Base-by-base conservation (phyloP, 495 filamentous ascomycete genomes). In the Penicillium manginii region DNA sequence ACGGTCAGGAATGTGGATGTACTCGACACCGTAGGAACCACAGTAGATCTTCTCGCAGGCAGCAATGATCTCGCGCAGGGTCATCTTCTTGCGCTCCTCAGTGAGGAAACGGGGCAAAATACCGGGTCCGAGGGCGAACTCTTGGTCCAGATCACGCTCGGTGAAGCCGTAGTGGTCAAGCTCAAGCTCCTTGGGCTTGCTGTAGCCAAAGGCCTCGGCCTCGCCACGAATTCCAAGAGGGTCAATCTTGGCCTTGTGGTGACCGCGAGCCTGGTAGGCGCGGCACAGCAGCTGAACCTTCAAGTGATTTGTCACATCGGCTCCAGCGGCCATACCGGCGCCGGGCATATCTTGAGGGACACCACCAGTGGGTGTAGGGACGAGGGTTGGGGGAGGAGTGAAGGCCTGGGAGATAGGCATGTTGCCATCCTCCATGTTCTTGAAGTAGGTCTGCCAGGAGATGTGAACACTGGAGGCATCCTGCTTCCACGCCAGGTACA, bases 381-480 rank as follows among this genome's bases (percentile, higher is more conserved):
- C 86, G 55, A 98, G 82, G 50, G 88, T 97, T 6, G 94, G 94
- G 29, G 94, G 94, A 54, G 96, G 92, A 63, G 90, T 91, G 82
- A 98, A 98, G 62, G 94, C 94, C 74, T 96, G 89, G 50, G 93
- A 93, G 73, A 93, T 91, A 67, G 92, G 94, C 89, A 98, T 97
- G 64, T 93, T 91, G 73, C 96, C 94, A 57, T 86, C 88, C 79
- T 98, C 94, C 92, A 98, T 97, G 78, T 98, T 98, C 72, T 86
- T 88, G 84, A 98, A 98, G 86, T 98, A 98, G 63, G 93, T 89
- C 80, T 97, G 94, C 94, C 94, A 98, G 72, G 94, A 98, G 66
- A 97, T 82, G 77, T 98, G 94, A 45, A 98, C 94, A 75, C 90
- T 96, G 62, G 86, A 83, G 18, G 96, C 92, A 66, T 98, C 91